Evolutionary conservation across 2,329 filamentous ascomycete genomes (phyloP).

Genomic region (Gliomastix tumulicola): DNA sequence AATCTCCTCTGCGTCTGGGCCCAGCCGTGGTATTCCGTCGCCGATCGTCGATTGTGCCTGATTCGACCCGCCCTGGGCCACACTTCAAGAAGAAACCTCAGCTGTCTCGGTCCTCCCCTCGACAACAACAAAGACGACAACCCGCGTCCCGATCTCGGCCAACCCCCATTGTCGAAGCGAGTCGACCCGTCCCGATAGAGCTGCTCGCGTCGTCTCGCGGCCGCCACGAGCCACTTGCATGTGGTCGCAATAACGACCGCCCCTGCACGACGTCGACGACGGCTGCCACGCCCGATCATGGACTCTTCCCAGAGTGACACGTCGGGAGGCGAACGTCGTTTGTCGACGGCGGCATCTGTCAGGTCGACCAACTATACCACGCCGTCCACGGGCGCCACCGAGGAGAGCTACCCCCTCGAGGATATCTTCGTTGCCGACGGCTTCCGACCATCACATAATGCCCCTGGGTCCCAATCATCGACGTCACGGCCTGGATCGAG

Average conservation of each 20-base stretch:
- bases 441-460: conserved; percentile 37
- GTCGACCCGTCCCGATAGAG: background rate
- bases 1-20: too few relatives aligned
- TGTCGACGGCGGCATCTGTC: conserved; percentile 33
- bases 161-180: too few relatives aligned
- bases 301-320: conserved; percentile 28
- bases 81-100: too few relatives aligned
- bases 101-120: too few relatives aligned
- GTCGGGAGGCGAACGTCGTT: conserved; percentile 30
- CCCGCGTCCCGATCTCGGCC: too few relatives aligned
- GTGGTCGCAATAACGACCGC: conserved; percentile 1
- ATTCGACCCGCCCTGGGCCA: too few relatives aligned
- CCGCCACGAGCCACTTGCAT: conserved; percentile 4
- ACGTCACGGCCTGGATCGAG: too few relatives aligned
- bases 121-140: too few relatives aligned
- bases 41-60: too few relatives aligned
- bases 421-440: conserved; percentile 47
- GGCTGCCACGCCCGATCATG: conserved; percentile 24
- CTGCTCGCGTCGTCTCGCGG: conserved; percentile 4
- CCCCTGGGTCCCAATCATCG: too few relatives aligned
- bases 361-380: conserved; percentile 22
- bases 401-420: conserved; percentile 38
- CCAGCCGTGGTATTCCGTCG: too few relatives aligned
- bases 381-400: conserved; percentile 2
- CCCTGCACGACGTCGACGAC: conserved; percentile 2